Conservation (phyloP, 78 protist species). For the Goniomonas avonlea region DNA sequence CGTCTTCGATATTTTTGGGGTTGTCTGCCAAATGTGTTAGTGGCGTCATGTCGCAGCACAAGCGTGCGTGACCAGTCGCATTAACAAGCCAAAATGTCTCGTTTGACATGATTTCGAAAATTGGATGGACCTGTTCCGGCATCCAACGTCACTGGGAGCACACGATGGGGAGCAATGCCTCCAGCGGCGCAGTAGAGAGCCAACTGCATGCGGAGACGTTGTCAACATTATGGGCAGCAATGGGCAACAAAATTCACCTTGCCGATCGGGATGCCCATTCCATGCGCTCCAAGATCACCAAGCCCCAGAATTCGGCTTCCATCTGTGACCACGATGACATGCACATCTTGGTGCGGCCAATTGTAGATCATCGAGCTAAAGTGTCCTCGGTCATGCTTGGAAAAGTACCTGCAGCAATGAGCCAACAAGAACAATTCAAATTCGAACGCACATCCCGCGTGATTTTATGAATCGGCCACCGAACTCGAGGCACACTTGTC, state of each 20-base stretch:
- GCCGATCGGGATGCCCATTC: conserved; percentile 94
- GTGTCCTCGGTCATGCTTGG: conserved; percentile 60
- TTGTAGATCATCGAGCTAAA: conserved; percentile 55
- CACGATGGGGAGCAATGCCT: conserved; percentile 49
- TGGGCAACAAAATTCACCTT: conserved; percentile 77
- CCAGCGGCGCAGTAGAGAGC: conserved; percentile 47
- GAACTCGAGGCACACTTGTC: conserved; percentile 1
- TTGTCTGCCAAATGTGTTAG: no score
- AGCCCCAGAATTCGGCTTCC: conserved; percentile 96
- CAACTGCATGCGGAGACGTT: no score
- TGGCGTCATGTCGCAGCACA: no score
- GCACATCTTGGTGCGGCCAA: conserved; percentile 64
- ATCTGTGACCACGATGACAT: conserved; percentile 88
- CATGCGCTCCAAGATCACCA: conserved; percentile 92
- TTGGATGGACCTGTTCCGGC: no score
- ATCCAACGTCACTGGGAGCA: conserved; percentile 89
- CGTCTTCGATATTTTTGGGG: neutral
- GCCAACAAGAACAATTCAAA: neutral
- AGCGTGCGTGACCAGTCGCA: no score
- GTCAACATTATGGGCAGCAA: no score
- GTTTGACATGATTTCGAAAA: no score
- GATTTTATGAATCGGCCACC: neutral
- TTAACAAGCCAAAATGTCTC: no score
- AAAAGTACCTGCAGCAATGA: conserved; percentile 75
- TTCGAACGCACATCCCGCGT: neutral